Evolutionary conservation across 306 rosid species (phyloP).

Genomic region (Cajanus cajan): DNA sequence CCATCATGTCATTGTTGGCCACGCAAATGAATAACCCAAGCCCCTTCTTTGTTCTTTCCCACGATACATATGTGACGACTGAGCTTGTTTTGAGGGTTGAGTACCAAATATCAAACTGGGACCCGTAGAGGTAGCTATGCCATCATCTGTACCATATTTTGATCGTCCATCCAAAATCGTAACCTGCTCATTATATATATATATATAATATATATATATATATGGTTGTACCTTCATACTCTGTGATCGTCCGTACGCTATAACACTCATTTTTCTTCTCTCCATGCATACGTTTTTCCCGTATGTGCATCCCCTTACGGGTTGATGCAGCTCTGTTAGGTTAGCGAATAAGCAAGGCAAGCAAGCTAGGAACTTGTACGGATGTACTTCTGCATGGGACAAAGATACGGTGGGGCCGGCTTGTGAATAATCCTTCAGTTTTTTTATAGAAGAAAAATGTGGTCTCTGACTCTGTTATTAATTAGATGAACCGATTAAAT

Average conservation of each 20-base stretch:
- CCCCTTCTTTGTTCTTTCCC: background rate
- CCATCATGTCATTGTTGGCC: background rate
- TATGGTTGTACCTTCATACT: slow-evolving; percentile 3
- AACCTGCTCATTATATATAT: background rate
- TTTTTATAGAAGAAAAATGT: background rate
- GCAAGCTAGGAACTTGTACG: background rate
- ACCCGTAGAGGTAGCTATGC: background rate
- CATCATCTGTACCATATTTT: background rate
- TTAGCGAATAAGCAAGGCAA: background rate
- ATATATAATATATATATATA: too few species aligned
- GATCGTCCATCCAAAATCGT: background rate
- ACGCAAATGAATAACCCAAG: background rate
- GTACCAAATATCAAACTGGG: background rate
- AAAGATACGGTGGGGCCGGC: background rate
- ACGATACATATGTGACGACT: background rate
- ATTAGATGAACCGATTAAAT: too few species aligned
- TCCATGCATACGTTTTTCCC: background rate
- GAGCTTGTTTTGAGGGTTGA: background rate
- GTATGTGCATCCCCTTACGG: background rate
- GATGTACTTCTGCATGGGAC: background rate
- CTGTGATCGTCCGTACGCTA: background rate
- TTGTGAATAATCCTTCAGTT: background rate
- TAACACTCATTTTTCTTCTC: background rate
- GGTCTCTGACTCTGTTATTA: too few species aligned
- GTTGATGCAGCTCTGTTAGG: background rate